These are phyloP conservation scores for Kitagawia praeruptora DNA, from an alignment of 129 eudicot genomes.

Conservation along the genomic window DNA sequence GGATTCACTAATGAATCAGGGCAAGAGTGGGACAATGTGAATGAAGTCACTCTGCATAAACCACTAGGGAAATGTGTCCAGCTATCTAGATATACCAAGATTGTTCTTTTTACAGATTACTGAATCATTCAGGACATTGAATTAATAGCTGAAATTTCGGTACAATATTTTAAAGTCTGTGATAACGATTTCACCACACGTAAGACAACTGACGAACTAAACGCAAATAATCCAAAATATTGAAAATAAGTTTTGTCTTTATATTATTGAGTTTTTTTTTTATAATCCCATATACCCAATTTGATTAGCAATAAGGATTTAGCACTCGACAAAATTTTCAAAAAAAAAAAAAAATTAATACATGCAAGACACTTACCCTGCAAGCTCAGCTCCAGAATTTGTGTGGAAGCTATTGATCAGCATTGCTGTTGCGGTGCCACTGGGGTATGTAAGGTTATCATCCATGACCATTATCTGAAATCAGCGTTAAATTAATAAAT, in stretches of 20 bases:
- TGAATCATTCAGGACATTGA: too few relatives aligned
- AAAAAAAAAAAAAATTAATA: not conserved
- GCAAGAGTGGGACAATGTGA: too few relatives aligned
- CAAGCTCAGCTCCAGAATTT: constrained; percentile 90
- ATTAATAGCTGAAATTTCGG: too few relatives aligned
- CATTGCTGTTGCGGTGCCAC: constrained; percentile 98
- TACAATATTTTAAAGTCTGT: too few relatives aligned
- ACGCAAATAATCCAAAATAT: not conserved
- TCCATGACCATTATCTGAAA: constrained; percentile 66
- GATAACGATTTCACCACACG: not conserved
- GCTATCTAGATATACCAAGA: too few relatives aligned
- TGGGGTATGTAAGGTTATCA: constrained; percentile 83
- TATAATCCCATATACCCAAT: not conserved
- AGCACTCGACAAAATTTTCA: not conserved
- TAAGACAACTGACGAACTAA: not conserved
- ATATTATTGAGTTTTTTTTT: constrained; percentile 10
- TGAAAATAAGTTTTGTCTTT: not conserved
- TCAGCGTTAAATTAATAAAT: not conserved
- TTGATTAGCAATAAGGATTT: not conserved
- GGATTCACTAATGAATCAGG: too few relatives aligned
- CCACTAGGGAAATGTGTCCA: too few relatives aligned
- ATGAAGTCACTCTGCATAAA: too few relatives aligned
- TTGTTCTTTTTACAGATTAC: too few relatives aligned
- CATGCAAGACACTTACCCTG: constrained; percentile 35
- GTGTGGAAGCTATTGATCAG: constrained; percentile 95